phyloP scores from a whole-genome alignment of 2,329 filamentous ascomycete species.

The Botrytis aclada region DNA sequence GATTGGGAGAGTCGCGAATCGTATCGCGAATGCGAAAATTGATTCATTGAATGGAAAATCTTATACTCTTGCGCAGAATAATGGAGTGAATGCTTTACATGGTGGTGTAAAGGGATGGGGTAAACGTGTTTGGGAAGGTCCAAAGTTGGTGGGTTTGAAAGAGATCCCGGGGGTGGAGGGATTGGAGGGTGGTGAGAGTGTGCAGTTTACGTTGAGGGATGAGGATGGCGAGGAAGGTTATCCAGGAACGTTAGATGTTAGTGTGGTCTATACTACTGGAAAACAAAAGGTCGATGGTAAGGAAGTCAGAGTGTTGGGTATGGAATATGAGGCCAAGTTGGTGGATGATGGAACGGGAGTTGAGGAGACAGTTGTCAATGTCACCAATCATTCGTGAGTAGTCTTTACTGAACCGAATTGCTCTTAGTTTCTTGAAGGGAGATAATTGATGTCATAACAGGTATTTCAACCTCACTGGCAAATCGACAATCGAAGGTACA shows the following conservation, averaged over 20 bases:
- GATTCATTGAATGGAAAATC: slow-evolving; percentile 66
- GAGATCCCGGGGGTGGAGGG: slow-evolving; percentile 51
- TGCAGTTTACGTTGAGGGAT: slow-evolving; percentile 65
- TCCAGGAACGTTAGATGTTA: slow-evolving; percentile 77
- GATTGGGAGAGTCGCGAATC: slow-evolving; percentile 82
- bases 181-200: slow-evolving; percentile 59
- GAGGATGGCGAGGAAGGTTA: slow-evolving; percentile 85
- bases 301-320: slow-evolving; percentile 68
- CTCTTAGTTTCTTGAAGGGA: not conserved
- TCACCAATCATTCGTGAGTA: slow-evolving; percentile 89
- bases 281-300: slow-evolving; percentile 61
- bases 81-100: slow-evolving; percentile 73
- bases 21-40: slow-evolving; percentile 70
- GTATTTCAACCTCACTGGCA: slow-evolving; percentile 63
- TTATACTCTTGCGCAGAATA: slow-evolving; percentile 71
- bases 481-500: slow-evolving; percentile 60
- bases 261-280: slow-evolving; percentile 74
- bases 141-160: slow-evolving; percentile 55
- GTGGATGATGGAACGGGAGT: slow-evolving; percentile 54
- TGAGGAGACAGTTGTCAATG: slow-evolving; percentile 86
- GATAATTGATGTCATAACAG: slow-evolving; percentile 25
- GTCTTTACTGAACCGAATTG: not conserved
- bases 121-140: slow-evolving; percentile 73
- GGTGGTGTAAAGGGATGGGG: slow-evolving; percentile 76
- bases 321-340: slow-evolving; percentile 87